Base-by-base conservation (phyloP, 1,284 basidiomycete genomes). In the Neotropicomus parvogracilis region DNA sequence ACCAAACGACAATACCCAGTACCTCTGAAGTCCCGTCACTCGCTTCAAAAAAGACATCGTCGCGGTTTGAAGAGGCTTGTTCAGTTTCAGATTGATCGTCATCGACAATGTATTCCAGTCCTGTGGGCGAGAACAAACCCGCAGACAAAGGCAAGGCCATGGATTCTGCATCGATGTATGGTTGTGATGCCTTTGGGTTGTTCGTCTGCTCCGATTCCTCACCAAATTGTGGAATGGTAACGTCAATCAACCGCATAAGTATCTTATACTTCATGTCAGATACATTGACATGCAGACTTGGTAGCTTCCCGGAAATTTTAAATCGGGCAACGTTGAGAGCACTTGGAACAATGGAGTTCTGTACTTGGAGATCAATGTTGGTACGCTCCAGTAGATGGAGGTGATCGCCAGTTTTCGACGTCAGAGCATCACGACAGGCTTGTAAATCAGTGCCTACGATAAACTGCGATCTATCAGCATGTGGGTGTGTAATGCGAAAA, bases 181-280 rank as follows among this genome's bases (percentile, higher is more conserved):
- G 52, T 48, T 64, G 56, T 0, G 58, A 60, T 27, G 62, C 44
- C 41, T 46, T 58, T 44, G 62, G 49, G 20, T 60, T 62, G 44
- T 60, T 42, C 20, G 59, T 59, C 40, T 62, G 53, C 24, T 64
- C 60, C 20, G 63, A 57, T 28, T 75, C 78, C 37, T 84, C 78
- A 43, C 78, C 88, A 59, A 98, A 87, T 49, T 86, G 80, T 4
- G 97, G 97, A 33, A 99, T 85, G 26, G 88, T 83, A 11, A 94
- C 87, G 59, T 98, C 94, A 60, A 99, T 83, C 54, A 99, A 78
- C 16, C 88, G 83, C 90, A 99, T 94, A 37, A 99, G 71, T 3
- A 88, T 82, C 70, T 95, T 92, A 72, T 99, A 99, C 70, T 99
- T 99, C 19, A 79, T 78, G 59, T 99, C 97, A 6, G 97, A 99